A percentile compares a stretch with the other conserved stretches of the same genome.
These are phyloP conservation scores for Garcia nutans DNA, from an alignment of 345 rosid species.

Conservation along the genomic window DNA sequence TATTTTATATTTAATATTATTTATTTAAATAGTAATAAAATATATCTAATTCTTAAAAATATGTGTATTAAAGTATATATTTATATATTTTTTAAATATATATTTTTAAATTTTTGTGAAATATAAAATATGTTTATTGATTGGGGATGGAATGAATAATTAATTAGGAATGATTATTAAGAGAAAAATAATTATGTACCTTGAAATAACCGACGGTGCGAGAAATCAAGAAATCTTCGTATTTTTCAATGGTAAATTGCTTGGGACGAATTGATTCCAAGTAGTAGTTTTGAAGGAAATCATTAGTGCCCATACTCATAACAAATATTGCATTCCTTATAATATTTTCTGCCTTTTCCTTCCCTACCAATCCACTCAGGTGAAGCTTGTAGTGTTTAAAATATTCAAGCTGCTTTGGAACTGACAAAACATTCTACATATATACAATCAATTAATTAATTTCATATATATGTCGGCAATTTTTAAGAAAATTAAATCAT, in stretches of 20 bases:
- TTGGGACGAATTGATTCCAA: conserved; percentile 61
- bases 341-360: conserved; percentile 43
- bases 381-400: conserved; percentile 66
- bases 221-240: conserved; percentile 51
- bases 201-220: conserved; percentile 47
- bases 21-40: no score
- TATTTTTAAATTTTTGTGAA: no score
- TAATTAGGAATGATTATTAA: no score
- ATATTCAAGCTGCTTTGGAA: conserved; percentile 57
- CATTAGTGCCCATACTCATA: conserved; percentile 82
- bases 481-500: no score
- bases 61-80: no score
- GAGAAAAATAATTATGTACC: conserved; percentile 30
- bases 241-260: conserved; percentile 53
- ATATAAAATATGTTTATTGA: no score
- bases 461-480: no score
- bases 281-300: conserved; percentile 74
- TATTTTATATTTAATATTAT: no score
- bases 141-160: no score
- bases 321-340: conserved; percentile 48
- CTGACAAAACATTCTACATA: conserved; percentile 57
- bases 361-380: conserved; percentile 53
- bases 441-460: no score
- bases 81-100: no score
- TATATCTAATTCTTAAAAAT: no score